Evolutionary conservation across 148 eudicot genomes (phyloP), one percentile per base, ranked within the genome.

Genomic region (Nepenthes gracilis): DNA sequence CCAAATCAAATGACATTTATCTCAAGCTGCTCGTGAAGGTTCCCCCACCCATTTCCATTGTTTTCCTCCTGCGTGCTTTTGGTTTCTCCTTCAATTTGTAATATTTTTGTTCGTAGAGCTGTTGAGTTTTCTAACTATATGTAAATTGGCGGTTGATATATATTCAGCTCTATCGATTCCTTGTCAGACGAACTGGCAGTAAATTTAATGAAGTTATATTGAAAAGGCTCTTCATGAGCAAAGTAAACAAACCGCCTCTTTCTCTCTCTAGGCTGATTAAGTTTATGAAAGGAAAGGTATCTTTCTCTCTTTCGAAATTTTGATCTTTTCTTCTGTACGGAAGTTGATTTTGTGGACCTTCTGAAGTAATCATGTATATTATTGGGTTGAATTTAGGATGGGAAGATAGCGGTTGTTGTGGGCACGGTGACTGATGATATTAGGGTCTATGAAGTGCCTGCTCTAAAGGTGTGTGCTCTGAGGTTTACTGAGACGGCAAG

Each of bases 401-500:
- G 49, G 2, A 74, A 64, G 59, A 60, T 74, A 37, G 77, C 73
- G 32, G 77, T 74, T 2, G 6, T 74, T 1, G 77, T 74, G 35
- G 77, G 73, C 0, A 59, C 70, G 9, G 60, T 74, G 36, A 74
- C 77, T 2, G 77, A 74, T 56, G 77, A 74, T 65, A 55, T 64
- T 12, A 50, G 77, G 32, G 77, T 69, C 0, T 64, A 74, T 14
- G 73, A 74, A 48, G 77, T 74, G 15, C 77, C 77, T 15, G 63
- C 70, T 2, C 33, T 74, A 55, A 74, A 69, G 70, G 77, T 74
- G 47, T 53, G 62, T 12, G 77, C 73, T 9, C 35, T 74, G 67
- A 69, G 66, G 66, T 74, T 80, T 40, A 74, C 84, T 0, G 78
- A 73, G 59, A 80, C 72, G 0, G 81, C 78, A 1, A 77, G 84